Conservation (phyloP, 371 early-diverging fungal genomes). For the Synchytrium microbalum region DNA sequence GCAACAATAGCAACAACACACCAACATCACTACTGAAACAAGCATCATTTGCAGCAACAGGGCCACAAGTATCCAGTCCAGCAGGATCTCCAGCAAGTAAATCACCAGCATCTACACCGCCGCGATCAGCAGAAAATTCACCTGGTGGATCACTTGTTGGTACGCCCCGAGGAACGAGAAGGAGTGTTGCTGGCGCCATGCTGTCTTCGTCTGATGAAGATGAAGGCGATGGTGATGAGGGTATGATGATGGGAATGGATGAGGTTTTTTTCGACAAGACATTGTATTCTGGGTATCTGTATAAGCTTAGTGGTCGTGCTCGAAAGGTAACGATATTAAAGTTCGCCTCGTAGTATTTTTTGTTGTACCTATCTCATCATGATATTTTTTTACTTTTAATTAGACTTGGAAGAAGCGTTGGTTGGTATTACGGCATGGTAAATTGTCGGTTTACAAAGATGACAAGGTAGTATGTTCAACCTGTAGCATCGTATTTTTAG, state of each 20-base stretch:
- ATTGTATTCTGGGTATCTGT: conserved; percentile 25
- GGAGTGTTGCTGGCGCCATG: not conserved
- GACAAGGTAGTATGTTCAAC: conserved; percentile 43
- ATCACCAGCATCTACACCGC: not conserved
- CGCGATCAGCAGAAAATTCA: not conserved
- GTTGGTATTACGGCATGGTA: conserved; percentile 72
- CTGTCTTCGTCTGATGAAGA: not conserved
- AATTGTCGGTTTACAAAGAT: conserved; percentile 73
- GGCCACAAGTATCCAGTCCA: not conserved
- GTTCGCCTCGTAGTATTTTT: not conserved
- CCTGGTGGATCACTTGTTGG: not conserved
- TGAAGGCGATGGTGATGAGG: not conserved
- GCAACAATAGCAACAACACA: not conserved
- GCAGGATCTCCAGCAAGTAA: not conserved
- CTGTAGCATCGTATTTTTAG: not conserved
- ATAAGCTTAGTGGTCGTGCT: conserved; percentile 47
- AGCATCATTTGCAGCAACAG: not conserved
- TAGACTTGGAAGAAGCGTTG: conserved; percentile 77
- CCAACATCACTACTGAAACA: no score
- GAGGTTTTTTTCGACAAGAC: conserved; percentile 11
- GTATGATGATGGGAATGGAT: not conserved
- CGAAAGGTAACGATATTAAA: conserved; percentile 62
- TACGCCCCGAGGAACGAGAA: not conserved
- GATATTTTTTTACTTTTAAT: conserved; percentile 7
- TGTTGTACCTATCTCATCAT: not conserved